A percentile compares a stretch with the other conserved stretches of the same genome.
phyloP scores from a whole-genome alignment of 2,329 filamentous ascomycete genomes.

The Arthrobotrys musiformis region DNA sequence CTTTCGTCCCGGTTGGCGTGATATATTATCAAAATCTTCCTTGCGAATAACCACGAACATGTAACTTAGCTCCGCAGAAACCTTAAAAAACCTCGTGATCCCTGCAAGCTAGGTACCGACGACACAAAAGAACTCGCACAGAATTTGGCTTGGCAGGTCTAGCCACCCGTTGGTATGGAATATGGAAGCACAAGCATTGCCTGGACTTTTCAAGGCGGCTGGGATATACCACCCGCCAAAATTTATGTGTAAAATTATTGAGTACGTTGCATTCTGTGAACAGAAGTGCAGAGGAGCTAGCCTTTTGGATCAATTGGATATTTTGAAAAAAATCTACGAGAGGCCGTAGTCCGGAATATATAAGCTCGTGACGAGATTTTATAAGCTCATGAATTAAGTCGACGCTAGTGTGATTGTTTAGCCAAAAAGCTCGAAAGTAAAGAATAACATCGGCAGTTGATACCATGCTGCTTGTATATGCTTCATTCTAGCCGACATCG shows the following conservation, averaged over 20 bases:
- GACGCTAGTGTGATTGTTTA: background rate
- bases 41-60: background rate
- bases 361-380: constrained; percentile 16
- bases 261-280: constrained; percentile 1
- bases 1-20: constrained; percentile 12
- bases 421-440: background rate
- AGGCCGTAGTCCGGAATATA: background rate
- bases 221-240: background rate
- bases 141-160: constrained; percentile 21
- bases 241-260: background rate
- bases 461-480: constrained; percentile 12
- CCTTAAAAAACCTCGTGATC: constrained; percentile 3
- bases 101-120: background rate
- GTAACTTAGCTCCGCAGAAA: constrained; percentile 10
- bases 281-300: constrained; percentile 9
- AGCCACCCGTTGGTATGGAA: constrained; percentile 15
- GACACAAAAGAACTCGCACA: background rate
- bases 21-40: constrained; percentile 1
- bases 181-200: constrained; percentile 13
- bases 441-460: background rate
- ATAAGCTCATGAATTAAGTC: background rate
- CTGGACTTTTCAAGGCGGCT: constrained; percentile 18
- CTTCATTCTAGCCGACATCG: constrained; percentile 22
- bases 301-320: background rate
- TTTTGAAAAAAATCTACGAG: background rate